Evolutionary conservation across 352 stramenopile genomes (phyloP), one percentile per base, ranked within the genome.

Genomic region (Phytophthora boehmeriae): DNA sequence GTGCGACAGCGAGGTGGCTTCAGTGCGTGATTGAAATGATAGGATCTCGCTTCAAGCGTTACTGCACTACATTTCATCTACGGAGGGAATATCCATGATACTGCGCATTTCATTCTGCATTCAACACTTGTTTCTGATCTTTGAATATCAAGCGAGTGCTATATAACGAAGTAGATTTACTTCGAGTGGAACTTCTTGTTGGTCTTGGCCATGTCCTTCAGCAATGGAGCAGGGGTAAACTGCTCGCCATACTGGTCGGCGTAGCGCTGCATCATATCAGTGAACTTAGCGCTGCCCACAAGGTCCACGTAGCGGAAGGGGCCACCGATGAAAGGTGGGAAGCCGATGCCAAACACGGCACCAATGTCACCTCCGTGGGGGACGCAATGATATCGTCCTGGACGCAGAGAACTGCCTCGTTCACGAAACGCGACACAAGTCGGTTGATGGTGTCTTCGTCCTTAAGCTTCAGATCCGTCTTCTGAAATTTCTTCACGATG

Each of bases 281-380:
- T 96, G 69, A 97, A 98, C 68, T 97, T 96, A 45, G 85, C 68
- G 61, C 89, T 96, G 54, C 97, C 97, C 20, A 98, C 63, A 56
- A 85, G 80, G 81, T 99, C 97, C 16, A 99, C 77, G 59, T 98
- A 96, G 39, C 95, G 86, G 91, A 99, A 99, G 22, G 97, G 97
- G 23, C 97, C 97, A 11, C 97, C 97, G 41, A 97, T 91, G 86
- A 99, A 99, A 41, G 97, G 97, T 28, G 96, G 94, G 78, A 99
- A 99, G 54, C 97, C 97, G 58, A 98, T 98, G 63, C 97, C 97
- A 75, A 99, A 99, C 17, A 99, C 96, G n/a, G 98, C 85, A 41
- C 97, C 97, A 75, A 99, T 99, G 78, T 99, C 97, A 59, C 96
- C 97, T 54, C 98, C 95, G 8, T 92, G 93, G 5, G 97, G 48